Evolutionary conservation across 2,329 filamentous ascomycete species (phyloP).

Genomic region (Diaporthe vaccinii): DNA sequence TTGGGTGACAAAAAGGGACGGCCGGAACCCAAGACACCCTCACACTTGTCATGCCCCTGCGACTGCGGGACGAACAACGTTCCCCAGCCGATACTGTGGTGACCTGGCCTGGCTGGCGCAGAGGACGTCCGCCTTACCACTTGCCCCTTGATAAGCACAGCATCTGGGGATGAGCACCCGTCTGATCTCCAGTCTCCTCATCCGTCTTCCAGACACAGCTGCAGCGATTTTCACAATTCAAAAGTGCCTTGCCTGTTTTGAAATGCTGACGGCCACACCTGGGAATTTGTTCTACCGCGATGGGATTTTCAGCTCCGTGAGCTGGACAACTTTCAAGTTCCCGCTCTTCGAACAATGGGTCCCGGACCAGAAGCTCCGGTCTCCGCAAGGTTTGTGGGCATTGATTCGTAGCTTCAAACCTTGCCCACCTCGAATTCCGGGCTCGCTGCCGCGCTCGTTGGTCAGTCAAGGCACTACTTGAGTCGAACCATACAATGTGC

Average conservation of each 20-base stretch:
- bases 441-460: not conserved
- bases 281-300: not conserved
- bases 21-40: not conserved
- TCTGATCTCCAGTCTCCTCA: not conserved
- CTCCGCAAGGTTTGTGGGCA: not conserved
- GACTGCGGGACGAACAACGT: constrained; percentile 5
- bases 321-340: not conserved
- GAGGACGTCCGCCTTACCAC: not conserved
- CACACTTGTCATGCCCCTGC: not conserved
- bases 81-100: not conserved
- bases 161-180: not conserved
- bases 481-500: not conserved
- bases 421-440: not conserved
- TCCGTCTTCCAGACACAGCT: not conserved
- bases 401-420: constrained; percentile 10
- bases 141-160: not conserved
- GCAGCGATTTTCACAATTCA: not conserved
- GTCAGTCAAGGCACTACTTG: constrained; percentile 17
- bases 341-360: not conserved
- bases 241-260: not conserved
- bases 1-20: not conserved
- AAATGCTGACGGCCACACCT: not conserved
- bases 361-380: constrained; percentile 10
- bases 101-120: not conserved
- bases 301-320: not conserved